A percentile compares a stretch with the other conserved stretches of the same genome.
Evolutionary conservation across 768 basidiomycete genomes (phyloP).

Genomic region (Leccinum disarticulatum): DNA sequence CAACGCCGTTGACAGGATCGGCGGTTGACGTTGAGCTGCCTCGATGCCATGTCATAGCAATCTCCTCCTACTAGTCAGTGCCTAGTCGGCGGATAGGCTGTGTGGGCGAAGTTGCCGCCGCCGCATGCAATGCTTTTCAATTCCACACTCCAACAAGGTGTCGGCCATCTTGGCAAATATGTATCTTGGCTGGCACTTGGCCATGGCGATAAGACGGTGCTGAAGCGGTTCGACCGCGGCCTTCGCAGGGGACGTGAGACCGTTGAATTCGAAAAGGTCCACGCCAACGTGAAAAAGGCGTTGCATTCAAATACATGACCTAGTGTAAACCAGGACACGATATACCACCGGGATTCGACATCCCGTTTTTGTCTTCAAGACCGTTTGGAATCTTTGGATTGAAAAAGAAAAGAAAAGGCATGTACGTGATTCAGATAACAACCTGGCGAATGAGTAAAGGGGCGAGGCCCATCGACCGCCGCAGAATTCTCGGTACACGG

Average conservation of each 20-base stretch:
- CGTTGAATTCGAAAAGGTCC: background rate
- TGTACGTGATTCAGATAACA: slow-evolving; percentile 2
- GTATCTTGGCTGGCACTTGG: no score
- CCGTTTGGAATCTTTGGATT: background rate
- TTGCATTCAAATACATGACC: background rate
- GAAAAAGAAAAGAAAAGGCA: background rate
- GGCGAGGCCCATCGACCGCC: background rate
- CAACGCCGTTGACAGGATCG: no score
- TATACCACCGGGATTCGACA: background rate
- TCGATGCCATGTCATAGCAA: background rate
- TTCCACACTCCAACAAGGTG: no score
- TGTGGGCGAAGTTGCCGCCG: no score
- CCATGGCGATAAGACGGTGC: no score
- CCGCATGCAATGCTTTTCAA: no score
- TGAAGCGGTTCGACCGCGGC: no score
- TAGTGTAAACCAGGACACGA: background rate
- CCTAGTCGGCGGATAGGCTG: no score
- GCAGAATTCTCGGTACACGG: slow-evolving; percentile 24
- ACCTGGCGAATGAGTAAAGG: background rate
- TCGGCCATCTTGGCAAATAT: no score
- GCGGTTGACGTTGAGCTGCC: no score
- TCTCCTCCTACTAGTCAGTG: no score
- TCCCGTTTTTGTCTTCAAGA: background rate
- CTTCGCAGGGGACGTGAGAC: no score
- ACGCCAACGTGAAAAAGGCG: background rate